phyloP scores from a whole-genome alignment of 2,329 filamentous ascomycete genomes.

The Colletotrichum horii region DNA sequence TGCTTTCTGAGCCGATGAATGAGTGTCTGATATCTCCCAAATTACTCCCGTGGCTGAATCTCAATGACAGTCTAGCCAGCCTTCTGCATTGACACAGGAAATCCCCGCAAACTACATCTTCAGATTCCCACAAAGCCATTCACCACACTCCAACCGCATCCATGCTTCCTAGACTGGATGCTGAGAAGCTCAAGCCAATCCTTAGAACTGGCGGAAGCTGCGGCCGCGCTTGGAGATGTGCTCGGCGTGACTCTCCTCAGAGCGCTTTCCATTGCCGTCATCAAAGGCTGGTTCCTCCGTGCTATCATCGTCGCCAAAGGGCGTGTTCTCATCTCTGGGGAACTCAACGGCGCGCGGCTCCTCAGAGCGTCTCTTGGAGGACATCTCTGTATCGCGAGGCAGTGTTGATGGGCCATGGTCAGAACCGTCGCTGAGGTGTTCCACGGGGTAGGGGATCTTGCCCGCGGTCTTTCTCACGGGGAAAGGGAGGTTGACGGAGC shows the following conservation, averaged over 20 bases:
- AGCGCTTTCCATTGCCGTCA: neutral
- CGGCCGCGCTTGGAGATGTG: neutral
- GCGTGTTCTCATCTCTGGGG: neutral
- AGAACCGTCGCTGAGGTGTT: neutral
- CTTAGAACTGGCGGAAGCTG: neutral
- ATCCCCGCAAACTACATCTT: neutral
- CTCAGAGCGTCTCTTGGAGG: neutral
- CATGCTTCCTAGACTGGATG: accelerated
- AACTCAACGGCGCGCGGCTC: neutral
- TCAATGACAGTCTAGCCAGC: neutral
- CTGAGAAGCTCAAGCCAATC: neutral
- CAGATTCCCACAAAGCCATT: neutral
- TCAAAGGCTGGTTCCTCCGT: accelerated
- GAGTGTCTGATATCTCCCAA: neutral
- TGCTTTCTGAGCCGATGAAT: accelerated
- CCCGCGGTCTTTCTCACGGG: neutral
- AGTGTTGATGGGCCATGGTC: neutral
- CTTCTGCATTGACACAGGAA: neutral
- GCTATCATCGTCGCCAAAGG: neutral
- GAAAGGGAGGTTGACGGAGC: neutral
- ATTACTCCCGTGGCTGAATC: neutral
- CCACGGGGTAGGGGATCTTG: neutral
- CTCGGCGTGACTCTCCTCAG: neutral
- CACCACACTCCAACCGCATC: neutral
- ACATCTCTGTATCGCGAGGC: neutral